Base-by-base conservation (phyloP, 768 basidiomycete species). In the Astraeus odoratus region DNA sequence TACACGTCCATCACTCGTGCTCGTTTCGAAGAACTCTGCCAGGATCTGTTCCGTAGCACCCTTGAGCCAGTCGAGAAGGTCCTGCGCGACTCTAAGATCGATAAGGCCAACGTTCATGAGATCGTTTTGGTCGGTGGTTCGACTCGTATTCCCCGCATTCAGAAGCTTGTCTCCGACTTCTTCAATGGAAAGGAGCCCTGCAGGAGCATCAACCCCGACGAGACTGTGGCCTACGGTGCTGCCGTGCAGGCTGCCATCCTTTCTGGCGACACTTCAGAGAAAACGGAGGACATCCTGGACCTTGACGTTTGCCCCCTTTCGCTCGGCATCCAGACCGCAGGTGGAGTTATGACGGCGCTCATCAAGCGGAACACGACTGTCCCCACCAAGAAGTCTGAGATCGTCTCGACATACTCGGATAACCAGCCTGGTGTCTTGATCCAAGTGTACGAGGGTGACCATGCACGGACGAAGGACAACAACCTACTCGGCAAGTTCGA, bases 141-240 rank as follows among this genome's bases (percentile, higher is more conserved):
- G 39, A 97, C 95, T 45, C 93, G 93, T 81, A 97, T 98, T 54
- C 95, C 95, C 55, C 89, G 90, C 67, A 86, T 98, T 59, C 84
- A 91, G 66, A 94, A 96, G 71, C 88, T 97, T 63, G 90, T 98
- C 46, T 94, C 90, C 54, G 95, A 97, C 69, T 96, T 88, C 81
- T 97, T 97, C 78, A 90, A 89, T 66, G 94, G 94, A 65, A 93
- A 94, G 76, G 93, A 96, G 74, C 94, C 92, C 59, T 93, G 92
- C 78, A 96, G 94, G 80, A 86, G 86, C 72, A 97, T 98, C 77
- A 97, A 98, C 82, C 95, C 95, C 42, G 95, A 98, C 54, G 95
- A 97, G 73, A 94, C 95, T 46, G 93, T 98, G 47, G 95, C 95
- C 16, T 96, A 96, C 67, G 94, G 95, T 76, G 95, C 95, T 46